Conservation (phyloP, 305 asterid genomes). For the Lippia alba region DNA sequence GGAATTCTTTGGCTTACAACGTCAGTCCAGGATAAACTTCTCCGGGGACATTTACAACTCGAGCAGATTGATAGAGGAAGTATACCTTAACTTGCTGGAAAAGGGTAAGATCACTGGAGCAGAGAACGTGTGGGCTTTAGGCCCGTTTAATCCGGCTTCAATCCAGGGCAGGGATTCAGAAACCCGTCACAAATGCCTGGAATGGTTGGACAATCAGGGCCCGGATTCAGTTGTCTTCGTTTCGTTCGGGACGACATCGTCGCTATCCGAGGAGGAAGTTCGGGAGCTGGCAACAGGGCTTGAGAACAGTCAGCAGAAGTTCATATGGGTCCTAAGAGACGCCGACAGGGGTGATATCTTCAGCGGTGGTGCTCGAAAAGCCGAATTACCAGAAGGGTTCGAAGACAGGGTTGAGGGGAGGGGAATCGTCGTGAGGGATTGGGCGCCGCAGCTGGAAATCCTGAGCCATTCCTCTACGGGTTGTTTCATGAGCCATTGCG, state of each 20-base stretch:
- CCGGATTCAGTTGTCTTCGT: slow-evolving; percentile 45
- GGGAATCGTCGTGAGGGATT: slow-evolving; percentile 54
- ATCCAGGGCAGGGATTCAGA: no score
- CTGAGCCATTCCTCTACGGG: slow-evolving; percentile 50
- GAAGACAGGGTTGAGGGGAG: slow-evolving; percentile 40
- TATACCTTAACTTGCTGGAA: slow-evolving; percentile 32
- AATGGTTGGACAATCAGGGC: background rate
- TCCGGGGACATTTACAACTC: no score
- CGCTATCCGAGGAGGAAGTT: slow-evolving; percentile 39
- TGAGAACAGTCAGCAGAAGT: slow-evolving; percentile 38
- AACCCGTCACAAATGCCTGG: background rate
- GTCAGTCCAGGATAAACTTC: no score
- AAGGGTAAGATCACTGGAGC: background rate
- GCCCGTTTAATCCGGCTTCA: slow-evolving; percentile 52
- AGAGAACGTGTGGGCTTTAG: slow-evolving; percentile 53
- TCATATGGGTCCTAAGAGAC: slow-evolving; percentile 51
- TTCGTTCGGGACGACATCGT: slow-evolving; percentile 46
- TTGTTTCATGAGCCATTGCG: slow-evolving; percentile 67
- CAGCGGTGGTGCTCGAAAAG: background rate
- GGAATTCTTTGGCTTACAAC: no score
- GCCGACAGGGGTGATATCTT: slow-evolving; percentile 44
- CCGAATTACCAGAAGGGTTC: slow-evolving; percentile 39
- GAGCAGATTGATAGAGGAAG: no score
- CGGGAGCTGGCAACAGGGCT: slow-evolving; percentile 39
- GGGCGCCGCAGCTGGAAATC: slow-evolving; percentile 69